These are phyloP conservation scores for Poronia punctata DNA, from an alignment of 495 filamentous ascomycete species.

Conservation along the genomic window DNA sequence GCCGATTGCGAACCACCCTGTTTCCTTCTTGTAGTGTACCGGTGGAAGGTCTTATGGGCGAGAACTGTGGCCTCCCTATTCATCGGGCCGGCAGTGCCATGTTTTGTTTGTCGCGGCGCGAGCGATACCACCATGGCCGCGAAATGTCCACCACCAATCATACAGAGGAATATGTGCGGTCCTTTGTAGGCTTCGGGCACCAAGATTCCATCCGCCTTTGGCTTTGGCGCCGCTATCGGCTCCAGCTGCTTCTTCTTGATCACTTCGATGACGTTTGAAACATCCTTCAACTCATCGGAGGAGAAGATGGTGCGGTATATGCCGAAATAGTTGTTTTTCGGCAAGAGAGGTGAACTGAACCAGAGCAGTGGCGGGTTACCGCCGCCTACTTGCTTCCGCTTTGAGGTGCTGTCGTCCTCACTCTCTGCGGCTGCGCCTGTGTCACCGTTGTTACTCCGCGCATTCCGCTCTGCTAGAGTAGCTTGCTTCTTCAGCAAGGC, in stretches of 20 bases:
- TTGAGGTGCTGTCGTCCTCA: slow-evolving; percentile 34
- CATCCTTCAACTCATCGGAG: slow-evolving; percentile 56
- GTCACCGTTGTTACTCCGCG: slow-evolving; percentile 11
- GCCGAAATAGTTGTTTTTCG: slow-evolving; percentile 71
- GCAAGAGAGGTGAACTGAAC: slow-evolving; percentile 70
- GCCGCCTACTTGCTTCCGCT: slow-evolving; percentile 40
- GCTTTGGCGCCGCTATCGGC: slow-evolving; percentile 50
- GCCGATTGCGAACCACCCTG: slow-evolving; percentile 93
- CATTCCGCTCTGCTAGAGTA: slow-evolving; percentile 47
- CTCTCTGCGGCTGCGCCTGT: slow-evolving; percentile 38
- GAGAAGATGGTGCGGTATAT: slow-evolving; percentile 82
- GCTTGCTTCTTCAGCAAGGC: slow-evolving; percentile 79
- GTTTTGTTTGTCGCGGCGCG: slow-evolving; percentile 68
- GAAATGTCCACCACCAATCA: slow-evolving; percentile 98
- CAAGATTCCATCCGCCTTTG: slow-evolving; percentile 41
- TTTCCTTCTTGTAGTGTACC: slow-evolving; percentile 92
- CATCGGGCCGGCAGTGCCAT: slow-evolving; percentile 51
- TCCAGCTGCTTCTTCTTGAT: slow-evolving; percentile 69
- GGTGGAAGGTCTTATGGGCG: slow-evolving; percentile 94
- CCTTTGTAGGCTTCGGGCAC: slow-evolving; percentile 46
- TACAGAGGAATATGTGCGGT: slow-evolving; percentile 89
- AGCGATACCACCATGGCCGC: slow-evolving; percentile 92
- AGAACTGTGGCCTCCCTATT: slow-evolving; percentile 78
- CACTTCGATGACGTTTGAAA: slow-evolving; percentile 53
- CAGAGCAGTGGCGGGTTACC: slow-evolving; percentile 76